Conservation (phyloP, 2,329 filamentous ascomycete genomes). For the Grosmannia clavigera region DNA sequence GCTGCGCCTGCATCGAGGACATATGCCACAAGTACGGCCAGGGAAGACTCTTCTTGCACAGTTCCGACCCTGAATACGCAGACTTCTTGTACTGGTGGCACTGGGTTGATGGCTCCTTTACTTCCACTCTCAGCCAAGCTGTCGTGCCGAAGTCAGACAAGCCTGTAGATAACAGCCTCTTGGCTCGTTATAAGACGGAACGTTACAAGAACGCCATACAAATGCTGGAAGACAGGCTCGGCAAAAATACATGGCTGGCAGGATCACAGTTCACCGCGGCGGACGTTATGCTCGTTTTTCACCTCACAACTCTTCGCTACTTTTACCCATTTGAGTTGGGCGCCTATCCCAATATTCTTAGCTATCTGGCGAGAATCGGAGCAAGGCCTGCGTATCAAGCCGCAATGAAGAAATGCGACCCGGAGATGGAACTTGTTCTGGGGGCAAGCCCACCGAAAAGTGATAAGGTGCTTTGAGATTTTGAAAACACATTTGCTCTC, state of each 20-base stretch:
- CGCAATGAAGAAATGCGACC: constrained; percentile 37
- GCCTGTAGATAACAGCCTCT: background rate
- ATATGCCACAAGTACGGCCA: constrained; percentile 40
- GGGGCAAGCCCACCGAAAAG: constrained; percentile 14
- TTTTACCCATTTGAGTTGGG: constrained; percentile 32
- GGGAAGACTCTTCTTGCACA: constrained; percentile 33
- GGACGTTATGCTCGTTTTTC: constrained; percentile 51
- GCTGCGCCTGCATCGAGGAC: constrained; percentile 48
- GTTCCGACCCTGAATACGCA: constrained; percentile 36
- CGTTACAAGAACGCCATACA: constrained; percentile 26
- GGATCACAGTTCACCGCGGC: constrained; percentile 51
- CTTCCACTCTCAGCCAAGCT: constrained; percentile 23
- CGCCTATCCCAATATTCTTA: constrained; percentile 29
- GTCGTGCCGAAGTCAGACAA: constrained; percentile 17
- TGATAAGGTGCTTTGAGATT: background rate
- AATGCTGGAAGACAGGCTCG: constrained; percentile 37
- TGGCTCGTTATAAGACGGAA: constrained; percentile 8
- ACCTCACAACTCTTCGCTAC: constrained; percentile 47
- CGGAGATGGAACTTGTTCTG: constrained; percentile 25
- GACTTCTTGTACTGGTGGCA: constrained; percentile 56
- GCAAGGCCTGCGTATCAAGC: constrained; percentile 31
- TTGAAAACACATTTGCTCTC: background rate
- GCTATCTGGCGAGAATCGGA: constrained; percentile 31
- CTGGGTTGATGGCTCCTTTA: constrained; percentile 36
- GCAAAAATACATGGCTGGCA: constrained; percentile 38